phyloP scores from a whole-genome alignment of 1,284 basidiomycete species.

The Trichosporon inkin region DNA sequence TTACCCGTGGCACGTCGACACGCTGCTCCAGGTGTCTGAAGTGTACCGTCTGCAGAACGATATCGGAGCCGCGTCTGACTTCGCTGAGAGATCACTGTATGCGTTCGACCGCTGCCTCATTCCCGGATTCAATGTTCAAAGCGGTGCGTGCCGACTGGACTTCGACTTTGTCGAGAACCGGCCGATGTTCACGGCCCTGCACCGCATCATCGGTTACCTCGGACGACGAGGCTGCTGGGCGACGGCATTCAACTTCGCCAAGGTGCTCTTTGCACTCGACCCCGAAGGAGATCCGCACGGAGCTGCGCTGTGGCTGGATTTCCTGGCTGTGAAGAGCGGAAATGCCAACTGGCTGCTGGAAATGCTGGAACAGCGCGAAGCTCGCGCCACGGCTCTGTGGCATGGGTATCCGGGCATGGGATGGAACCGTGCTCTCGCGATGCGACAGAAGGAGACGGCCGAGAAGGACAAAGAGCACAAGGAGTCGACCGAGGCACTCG shows the following conservation, averaged over 20 bases:
- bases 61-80: constrained; percentile 75
- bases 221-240: constrained; percentile 79
- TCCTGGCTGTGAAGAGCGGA: constrained; percentile 72
- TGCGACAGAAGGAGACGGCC: constrained; percentile 60
- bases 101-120: constrained; percentile 82
- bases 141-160: constrained; percentile 73
- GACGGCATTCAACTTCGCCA: constrained; percentile 82
- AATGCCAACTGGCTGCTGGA: constrained; percentile 74
- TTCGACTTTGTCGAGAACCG: constrained; percentile 60
- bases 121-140: constrained; percentile 74
- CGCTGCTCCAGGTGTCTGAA: constrained; percentile 73
- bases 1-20: constrained; percentile 78
- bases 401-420: constrained; percentile 75
- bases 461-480: constrained; percentile 57
- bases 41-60: constrained; percentile 80
- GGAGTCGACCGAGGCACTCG: constrained; percentile 63
- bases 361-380: constrained; percentile 53
- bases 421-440: constrained; percentile 68
- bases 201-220: constrained; percentile 74
- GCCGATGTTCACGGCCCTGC: constrained; percentile 58
- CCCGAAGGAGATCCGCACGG: constrained; percentile 82
- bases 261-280: constrained; percentile 73
- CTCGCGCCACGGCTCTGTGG: constrained; percentile 46
- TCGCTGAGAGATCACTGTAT: constrained; percentile 78
- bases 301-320: constrained; percentile 74